These are phyloP conservation scores for Martensiomyces pterosporus DNA, from an alignment of 192 early-diverging fungal genomes.

Conservation along the genomic window DNA sequence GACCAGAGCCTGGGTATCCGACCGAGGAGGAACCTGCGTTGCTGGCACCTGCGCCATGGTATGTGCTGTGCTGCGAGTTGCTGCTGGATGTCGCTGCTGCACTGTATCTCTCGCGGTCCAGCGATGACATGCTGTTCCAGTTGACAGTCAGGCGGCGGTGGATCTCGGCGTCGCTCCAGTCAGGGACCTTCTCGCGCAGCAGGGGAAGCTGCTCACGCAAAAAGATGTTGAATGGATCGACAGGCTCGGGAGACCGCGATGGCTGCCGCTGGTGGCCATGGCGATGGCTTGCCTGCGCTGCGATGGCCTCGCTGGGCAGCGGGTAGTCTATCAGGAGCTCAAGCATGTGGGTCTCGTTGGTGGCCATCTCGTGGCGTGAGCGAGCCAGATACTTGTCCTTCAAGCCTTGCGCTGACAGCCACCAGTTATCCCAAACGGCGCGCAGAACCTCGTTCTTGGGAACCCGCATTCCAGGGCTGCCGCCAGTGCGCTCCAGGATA, in stretches of 20 bases:
- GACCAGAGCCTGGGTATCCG: background rate
- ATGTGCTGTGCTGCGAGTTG: background rate
- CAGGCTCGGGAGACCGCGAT: conserved; percentile 28
- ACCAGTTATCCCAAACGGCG: conserved; percentile 43
- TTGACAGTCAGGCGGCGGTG: conserved; percentile 38
- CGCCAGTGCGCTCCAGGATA: conserved; percentile 14
- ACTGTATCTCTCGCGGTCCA: conserved; percentile 38
- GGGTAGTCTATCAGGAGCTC: conserved; percentile 46
- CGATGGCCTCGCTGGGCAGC: conserved; percentile 25
- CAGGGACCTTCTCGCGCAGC: conserved; percentile 44
- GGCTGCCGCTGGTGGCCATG: background rate
- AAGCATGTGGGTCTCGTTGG: conserved; percentile 43
- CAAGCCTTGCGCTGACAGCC: conserved; percentile 33
- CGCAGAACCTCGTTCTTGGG: conserved; percentile 38
- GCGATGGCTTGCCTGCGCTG: conserved; percentile 15
- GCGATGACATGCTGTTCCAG: conserved; percentile 35
- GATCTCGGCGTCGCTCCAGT: conserved; percentile 46
- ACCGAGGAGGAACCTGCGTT: background rate
- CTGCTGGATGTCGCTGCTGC: background rate
- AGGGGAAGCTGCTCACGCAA: conserved; percentile 43
- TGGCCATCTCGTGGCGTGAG: conserved; percentile 42
- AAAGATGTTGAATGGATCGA: conserved; percentile 24
- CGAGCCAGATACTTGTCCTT: conserved; percentile 46
- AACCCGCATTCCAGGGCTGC: conserved; percentile 1
- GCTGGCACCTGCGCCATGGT: background rate